Conservation (phyloP, 441 rosid species). For the Raphanus hybrid region DNA sequence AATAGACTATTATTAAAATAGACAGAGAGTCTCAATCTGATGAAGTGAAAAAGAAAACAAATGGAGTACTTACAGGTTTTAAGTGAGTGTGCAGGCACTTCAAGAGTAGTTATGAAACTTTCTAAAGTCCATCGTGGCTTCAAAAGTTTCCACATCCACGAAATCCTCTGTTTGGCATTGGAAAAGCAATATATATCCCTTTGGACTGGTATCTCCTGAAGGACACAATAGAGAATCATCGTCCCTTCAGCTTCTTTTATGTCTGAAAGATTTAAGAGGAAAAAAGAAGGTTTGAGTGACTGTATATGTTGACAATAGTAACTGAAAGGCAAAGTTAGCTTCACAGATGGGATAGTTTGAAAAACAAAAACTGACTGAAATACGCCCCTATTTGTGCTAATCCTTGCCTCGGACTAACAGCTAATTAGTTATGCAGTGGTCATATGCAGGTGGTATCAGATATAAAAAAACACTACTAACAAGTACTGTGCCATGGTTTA, state of each 20-base stretch:
- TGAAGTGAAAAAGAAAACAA: neutral
- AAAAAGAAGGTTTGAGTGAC: neutral
- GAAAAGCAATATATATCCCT: neutral
- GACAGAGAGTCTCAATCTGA: too few species aligned
- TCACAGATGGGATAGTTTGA: neutral
- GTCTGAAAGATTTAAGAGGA: neutral
- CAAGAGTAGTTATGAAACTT: neutral
- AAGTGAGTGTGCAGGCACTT: neutral
- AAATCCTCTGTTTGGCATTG: neutral
- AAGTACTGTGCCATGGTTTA: neutral
- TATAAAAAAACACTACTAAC: neutral
- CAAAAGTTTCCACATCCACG: neutral
- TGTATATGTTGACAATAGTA: neutral
- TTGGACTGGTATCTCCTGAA: neutral
- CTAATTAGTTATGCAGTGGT: neutral
- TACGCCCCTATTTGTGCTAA: neutral
- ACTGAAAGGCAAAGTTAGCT: neutral
- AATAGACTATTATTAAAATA: too few species aligned
- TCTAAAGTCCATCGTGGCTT: neutral
- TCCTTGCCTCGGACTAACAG: neutral
- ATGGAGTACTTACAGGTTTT: neutral
- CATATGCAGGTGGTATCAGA: neutral
- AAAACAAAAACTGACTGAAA: neutral
- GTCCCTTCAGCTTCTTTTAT: neutral
- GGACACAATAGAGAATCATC: neutral